phyloP scores from a whole-genome alignment of 2,329 filamentous ascomycete genomes.

The Cryoendolithus antarcticus region DNA sequence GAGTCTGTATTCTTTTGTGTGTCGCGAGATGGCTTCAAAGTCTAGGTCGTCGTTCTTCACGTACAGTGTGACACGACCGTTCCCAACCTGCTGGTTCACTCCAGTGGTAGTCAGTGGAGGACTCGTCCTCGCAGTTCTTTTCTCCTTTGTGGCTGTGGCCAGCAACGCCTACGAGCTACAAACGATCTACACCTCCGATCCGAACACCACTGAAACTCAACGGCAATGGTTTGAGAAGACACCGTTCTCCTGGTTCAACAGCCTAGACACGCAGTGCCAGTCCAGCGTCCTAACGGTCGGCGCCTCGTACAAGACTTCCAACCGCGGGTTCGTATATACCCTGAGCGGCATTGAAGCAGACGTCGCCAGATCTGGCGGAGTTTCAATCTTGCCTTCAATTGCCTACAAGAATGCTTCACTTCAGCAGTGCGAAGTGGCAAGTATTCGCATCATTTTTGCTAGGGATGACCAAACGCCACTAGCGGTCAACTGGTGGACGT shows the following conservation, averaged over 20 bases:
- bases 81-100: not conserved
- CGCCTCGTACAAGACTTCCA: not conserved
- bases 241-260: conserved; percentile 1
- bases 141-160: conserved; percentile 1
- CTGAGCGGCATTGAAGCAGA: not conserved
- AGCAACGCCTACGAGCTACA: conserved; percentile 1
- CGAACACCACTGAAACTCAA: not conserved
- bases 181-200: not conserved
- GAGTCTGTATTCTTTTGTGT: too few relatives aligned
- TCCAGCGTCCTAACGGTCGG: conserved; percentile 1
- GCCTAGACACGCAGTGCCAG: conserved; percentile 1
- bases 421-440: not conserved
- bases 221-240: conserved; percentile 1
- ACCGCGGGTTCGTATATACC: conserved; percentile 1
- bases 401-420: conserved; percentile 1
- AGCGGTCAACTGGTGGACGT: conserved; percentile 1
- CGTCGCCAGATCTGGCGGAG: not conserved
- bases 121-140: not conserved
- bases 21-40: too few relatives aligned
- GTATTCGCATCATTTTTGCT: not conserved
- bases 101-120: conserved; percentile 1
- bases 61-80: not conserved
- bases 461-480: not conserved
- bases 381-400: not conserved
- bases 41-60: not conserved